These are phyloP conservation scores for Saccharomycopsis vini DNA, from an alignment of 805 yeast species.

Conservation along the genomic window DNA sequence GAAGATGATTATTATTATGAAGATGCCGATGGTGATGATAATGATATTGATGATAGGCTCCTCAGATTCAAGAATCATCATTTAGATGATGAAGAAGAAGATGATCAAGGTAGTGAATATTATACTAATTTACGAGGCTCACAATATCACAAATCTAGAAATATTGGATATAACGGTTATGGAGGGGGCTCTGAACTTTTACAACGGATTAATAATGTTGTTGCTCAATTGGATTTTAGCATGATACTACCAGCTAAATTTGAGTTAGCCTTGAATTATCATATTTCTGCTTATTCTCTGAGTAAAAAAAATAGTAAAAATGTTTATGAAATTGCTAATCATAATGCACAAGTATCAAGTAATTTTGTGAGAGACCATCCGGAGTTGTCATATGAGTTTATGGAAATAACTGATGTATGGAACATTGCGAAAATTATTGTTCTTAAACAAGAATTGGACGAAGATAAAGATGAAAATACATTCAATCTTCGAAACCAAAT, in stretches of 20 bases:
- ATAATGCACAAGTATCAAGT: constrained; percentile 52
- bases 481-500: neutral
- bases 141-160: neutral
- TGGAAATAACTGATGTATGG: constrained; percentile 15
- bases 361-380: constrained; percentile 1
- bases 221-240: neutral
- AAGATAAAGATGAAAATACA: constrained; percentile 45
- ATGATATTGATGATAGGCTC: constrained; percentile 13
- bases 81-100: constrained; percentile 15
- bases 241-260: neutral
- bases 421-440: constrained; percentile 14
- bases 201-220: constrained; percentile 24
- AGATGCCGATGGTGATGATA: constrained; percentile 23
- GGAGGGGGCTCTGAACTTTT: constrained; percentile 32
- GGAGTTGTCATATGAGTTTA: constrained; percentile 10
- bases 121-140: neutral
- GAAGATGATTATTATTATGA: constrained; percentile 30
- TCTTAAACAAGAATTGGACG: constrained; percentile 50
- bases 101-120: neutral
- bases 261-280: neutral
- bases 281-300: too few species aligned
- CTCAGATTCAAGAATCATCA: too few species aligned
- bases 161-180: neutral
- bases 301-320: constrained; percentile 44
- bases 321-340: constrained; percentile 38